Base-by-base conservation (phyloP, 768 basidiomycete genomes). In the Russula abietina region DNA sequence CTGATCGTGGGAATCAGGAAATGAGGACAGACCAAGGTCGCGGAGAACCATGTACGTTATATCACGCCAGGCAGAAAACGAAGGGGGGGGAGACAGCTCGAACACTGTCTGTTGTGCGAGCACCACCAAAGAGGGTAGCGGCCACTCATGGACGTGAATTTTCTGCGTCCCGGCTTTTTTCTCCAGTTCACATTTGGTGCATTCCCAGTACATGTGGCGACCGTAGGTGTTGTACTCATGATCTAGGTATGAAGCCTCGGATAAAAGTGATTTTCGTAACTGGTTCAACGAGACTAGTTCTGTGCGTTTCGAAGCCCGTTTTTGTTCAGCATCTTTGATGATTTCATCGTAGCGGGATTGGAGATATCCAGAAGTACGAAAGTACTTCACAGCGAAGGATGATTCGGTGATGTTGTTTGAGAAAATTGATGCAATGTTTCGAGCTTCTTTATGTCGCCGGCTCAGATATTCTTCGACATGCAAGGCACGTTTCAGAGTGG, bases 321-420 rank as follows among this genome's bases (percentile, higher is more conserved):
- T 19, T 7, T 22, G 28, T 19, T 28, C 0, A 6, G 43, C 57
- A 8, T 30, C n/a, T 2, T 3, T 9, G 26, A 24, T 14, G 22
- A 64, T 60, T 5, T 32, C 17, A 4, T n/a, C n/a, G 10, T 50
- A 3, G 24, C 54, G 51, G 4, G 12, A 26, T 53, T 45, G 19
- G 9, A 60, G 45, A 36, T 43, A 1, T 3, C 2, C 1, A 16
- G 62, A 64, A 33, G 19, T 2, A 16, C 22, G 24, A 45, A 32
- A 64, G n/a, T 59, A 64, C 32, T 45, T 36, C 33, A 64, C 36
- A 12, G 62, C 51, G 36, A 64, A 64, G 9, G 39, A 64, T 16
- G 39, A 39, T 19, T 41, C 30, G 8, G 17, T 7, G 3, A 19
- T 26, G 9, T 5, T 17, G 57, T 64, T 52, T 17, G 62, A 59